Evolutionary conservation across 2,329 filamentous ascomycete species (phyloP).

Genomic region (Orbilia blumenaviensis): DNA sequence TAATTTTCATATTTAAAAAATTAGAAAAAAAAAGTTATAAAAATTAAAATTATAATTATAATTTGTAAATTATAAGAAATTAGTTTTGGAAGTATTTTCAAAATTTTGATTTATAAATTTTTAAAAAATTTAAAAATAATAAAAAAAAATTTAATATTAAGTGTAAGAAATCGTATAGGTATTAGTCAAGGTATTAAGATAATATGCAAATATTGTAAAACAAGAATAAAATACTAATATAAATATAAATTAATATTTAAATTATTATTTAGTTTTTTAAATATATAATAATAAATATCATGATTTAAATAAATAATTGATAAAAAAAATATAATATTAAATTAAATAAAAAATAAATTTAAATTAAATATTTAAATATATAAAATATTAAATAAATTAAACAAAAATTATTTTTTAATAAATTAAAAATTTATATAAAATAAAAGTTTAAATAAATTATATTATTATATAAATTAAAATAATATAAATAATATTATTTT

Average conservation of each 20-base stretch:
- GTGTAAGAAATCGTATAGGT: conserved; percentile 1
- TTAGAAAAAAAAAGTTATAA: no score
- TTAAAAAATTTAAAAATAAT: not conserved
- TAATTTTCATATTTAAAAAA: no score
- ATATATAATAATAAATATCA: not conserved
- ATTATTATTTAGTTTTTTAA: not conserved
- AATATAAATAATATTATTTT: not conserved
- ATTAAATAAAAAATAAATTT: not conserved
- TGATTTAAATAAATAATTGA: not conserved
- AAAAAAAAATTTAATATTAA: not conserved
- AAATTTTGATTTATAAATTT: not conserved
- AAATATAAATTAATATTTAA: not conserved
- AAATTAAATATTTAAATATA: not conserved
- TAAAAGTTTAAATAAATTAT: not conserved
- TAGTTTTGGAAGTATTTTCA: not conserved
- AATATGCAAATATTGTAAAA: not conserved
- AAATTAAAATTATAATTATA: not conserved
- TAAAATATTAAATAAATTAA: no score
- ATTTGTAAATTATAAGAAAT: not conserved
- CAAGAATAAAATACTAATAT: not conserved
- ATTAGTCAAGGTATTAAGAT: not conserved
- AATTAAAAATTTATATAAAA: not conserved
- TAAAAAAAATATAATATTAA: not conserved
- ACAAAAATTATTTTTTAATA: no score
- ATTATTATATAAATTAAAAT: not conserved